phyloP scores from a whole-genome alignment of 169 alveolate species.

The Besnoitia besnoiti region DNA sequence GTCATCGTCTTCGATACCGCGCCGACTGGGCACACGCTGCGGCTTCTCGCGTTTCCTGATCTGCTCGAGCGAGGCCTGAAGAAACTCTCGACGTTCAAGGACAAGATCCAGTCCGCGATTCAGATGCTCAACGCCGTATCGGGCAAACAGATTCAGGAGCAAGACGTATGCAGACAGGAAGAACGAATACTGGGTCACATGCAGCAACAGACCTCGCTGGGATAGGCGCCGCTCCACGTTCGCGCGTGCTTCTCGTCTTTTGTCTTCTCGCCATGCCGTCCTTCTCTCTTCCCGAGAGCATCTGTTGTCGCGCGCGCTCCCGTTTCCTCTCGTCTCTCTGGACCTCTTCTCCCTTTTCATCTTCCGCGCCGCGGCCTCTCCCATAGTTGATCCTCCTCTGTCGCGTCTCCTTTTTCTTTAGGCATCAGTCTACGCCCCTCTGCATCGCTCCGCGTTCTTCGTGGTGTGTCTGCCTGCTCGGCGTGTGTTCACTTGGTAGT shows the following conservation, averaged over 20 bases:
- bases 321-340: neutral
- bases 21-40: conserved; percentile 99
- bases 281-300: neutral
- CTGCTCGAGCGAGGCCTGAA: conserved; percentile 93
- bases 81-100: conserved; percentile 88
- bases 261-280: neutral
- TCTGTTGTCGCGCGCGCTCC: neutral
- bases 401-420: neutral
- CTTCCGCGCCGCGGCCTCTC: neutral
- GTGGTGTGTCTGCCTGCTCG: neutral
- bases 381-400: neutral
- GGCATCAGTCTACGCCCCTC: no score
- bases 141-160: conserved; percentile 71
- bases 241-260: no score
- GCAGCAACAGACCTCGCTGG: neutral
- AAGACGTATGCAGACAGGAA: conserved; percentile 47
- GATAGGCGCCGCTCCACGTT: no score
- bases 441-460: neutral
- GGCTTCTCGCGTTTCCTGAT: conserved; percentile 96
- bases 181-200: no score
- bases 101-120: conserved; percentile 79
- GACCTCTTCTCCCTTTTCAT: neutral
- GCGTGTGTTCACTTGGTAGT: neutral
- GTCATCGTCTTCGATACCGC: conserved; percentile 98
- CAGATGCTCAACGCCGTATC: conserved; percentile 67